Conservation (phyloP, 2,329 filamentous ascomycete genomes). For the Cytospora piceae region DNA sequence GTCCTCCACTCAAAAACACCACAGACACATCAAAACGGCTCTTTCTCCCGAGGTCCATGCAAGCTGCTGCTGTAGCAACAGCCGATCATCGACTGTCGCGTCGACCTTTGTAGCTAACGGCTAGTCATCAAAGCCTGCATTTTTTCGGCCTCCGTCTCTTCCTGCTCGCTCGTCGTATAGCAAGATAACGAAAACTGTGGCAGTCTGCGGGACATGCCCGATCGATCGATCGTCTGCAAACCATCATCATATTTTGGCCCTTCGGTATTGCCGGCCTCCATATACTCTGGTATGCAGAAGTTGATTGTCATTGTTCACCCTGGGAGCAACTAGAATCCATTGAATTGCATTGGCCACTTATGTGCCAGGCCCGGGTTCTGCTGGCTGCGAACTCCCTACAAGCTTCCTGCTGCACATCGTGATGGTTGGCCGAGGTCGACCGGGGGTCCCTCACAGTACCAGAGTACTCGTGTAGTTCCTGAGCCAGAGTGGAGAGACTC, state of each 20-base stretch:
- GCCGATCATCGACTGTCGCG: background rate
- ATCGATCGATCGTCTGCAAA: conserved; percentile 2
- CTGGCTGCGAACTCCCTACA: conserved; percentile 21
- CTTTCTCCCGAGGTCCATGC: background rate
- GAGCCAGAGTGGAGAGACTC: conserved; percentile 26
- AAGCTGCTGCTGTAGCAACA: background rate
- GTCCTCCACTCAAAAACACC: conserved; percentile 6
- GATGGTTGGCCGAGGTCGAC: conserved; percentile 20
- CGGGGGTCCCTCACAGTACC: conserved; percentile 14
- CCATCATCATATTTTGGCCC: conserved; percentile 11
- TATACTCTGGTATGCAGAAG: conserved; percentile 8
- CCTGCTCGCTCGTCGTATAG: background rate
- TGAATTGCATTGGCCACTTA: conserved; percentile 21
- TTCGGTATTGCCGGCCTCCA: conserved; percentile 13
- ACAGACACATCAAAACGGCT: background rate
- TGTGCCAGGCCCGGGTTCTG: conserved; percentile 22
- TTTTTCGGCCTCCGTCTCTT: background rate
- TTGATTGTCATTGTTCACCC: conserved; percentile 7
- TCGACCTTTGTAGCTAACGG: background rate
- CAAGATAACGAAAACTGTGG: conserved; percentile 6
- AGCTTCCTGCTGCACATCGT: conserved; percentile 16
- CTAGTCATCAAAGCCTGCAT: background rate
- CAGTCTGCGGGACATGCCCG: background rate
- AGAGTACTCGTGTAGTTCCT: conserved; percentile 20
- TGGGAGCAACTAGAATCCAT: conserved; percentile 7